Evolutionary conservation across 805 yeast genomes (phyloP), one percentile per base, ranked within the genome.

Genomic region (Kregervanrija fluxuum): DNA sequence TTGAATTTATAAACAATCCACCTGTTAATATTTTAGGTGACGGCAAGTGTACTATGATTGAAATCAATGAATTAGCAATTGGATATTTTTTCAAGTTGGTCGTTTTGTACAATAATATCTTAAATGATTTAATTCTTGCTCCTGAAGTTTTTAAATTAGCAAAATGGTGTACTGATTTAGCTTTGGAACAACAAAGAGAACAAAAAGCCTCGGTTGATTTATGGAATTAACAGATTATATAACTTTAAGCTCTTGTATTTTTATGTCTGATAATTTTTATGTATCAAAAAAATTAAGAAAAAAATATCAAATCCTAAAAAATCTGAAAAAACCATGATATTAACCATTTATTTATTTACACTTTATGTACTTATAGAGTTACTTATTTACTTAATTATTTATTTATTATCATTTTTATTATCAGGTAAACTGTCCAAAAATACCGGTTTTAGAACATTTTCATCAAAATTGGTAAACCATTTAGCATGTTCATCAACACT

Each of bases 381-480:
- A 31, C 14, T 11, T 38, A 30, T 11, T 31, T 38, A 33, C 11
- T 30, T 33, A 33, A 13, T 38, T 33, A 32, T 33, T 33, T 37
- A 30, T 39, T 37, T 16, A 17, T 44, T 44, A 31, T 43, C 46
- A 31, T 46, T 38, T 15, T 39, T 30, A 33, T 41, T 14, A n/a
- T 41, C 44, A 4, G 75, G 75, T 40, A 68, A 41, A 48, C 68
- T 70, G 54, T 91, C 98, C 47, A 90, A 72, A 43, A 91, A 73
- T 0, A 88, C 96, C 1, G 97, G 97, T 62, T 90, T 90, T 55
- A 93, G 71, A 16, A 93, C 93, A 59, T 87, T 87, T 55, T 93
- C 96, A 60, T 93, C 99, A 59, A 93, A 87, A 54, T 79, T 83
- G 15, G 87, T 83, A 62, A 93, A 93, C 98, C 99, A 91, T 59